Conservation (phyloP, 352 stramenopile genomes). For the Pythium angustatum region DNA sequence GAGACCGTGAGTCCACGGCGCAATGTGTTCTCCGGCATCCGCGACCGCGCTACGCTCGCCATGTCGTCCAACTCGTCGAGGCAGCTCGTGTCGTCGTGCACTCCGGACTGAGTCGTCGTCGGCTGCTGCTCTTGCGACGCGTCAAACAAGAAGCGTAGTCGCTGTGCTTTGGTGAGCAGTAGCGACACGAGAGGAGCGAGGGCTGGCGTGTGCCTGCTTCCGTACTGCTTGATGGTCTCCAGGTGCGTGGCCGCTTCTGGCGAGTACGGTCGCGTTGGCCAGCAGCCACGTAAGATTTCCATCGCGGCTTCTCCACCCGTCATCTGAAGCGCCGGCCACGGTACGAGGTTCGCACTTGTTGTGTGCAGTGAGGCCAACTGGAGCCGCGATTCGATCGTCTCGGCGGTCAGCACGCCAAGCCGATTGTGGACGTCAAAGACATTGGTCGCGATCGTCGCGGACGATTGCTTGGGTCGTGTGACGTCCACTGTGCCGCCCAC, state of each 20-base stretch:
- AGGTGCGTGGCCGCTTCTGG: slow-evolving; percentile 10
- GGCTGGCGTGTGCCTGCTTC: slow-evolving; percentile 15
- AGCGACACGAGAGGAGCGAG: neutral
- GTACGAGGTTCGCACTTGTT: slow-evolving; percentile 8
- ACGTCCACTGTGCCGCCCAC: slow-evolving; percentile 11
- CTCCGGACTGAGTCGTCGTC: neutral
- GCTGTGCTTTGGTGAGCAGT: slow-evolving; percentile 19
- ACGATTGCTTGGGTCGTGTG: slow-evolving; percentile 6
- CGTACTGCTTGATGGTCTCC: slow-evolving; percentile 9
- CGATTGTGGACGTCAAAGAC: slow-evolving; percentile 20
- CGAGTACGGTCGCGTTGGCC: slow-evolving; percentile 20
- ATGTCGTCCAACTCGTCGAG: slow-evolving; percentile 30
- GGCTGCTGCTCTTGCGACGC: neutral
- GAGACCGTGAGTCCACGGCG: slow-evolving; percentile 9
- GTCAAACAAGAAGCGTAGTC: slow-evolving; percentile 40
- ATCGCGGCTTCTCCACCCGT: slow-evolving; percentile 25
- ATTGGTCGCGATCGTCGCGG: slow-evolving; percentile 11
- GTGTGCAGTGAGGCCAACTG: slow-evolving; percentile 24
- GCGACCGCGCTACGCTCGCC: neutral
- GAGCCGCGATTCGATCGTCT: slow-evolving; percentile 24
- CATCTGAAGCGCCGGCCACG: slow-evolving; percentile 18
- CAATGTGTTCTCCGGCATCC: neutral
- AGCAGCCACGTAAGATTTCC: slow-evolving; percentile 24
- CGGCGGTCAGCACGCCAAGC: slow-evolving; percentile 13
- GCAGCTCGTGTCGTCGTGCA: neutral